Evolutionary conservation across 2,329 filamentous ascomycete species (phyloP).

Genomic region (Neopestalotiopsis rosae): DNA sequence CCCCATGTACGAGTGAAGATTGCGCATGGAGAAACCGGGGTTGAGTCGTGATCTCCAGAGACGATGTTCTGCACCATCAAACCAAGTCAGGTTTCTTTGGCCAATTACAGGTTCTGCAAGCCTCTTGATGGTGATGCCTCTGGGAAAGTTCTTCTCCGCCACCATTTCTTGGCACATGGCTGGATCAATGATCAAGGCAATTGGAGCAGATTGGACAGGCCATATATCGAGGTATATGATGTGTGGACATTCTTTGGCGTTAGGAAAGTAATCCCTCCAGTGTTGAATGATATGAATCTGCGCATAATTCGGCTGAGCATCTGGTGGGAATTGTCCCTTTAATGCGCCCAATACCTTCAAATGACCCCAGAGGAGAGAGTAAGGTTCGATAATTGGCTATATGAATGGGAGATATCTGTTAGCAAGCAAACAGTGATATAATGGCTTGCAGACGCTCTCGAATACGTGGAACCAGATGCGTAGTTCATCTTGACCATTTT

Average conservation of each 20-base stretch:
- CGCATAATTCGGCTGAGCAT: constrained; percentile 27
- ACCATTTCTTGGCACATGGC: constrained; percentile 39
- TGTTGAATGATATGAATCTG: constrained; percentile 24
- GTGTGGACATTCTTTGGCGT: constrained; percentile 28
- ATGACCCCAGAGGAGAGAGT: constrained; percentile 36
- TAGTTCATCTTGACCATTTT: too few species aligned
- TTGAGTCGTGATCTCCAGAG: constrained; percentile 38
- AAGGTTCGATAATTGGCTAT: constrained; percentile 27
- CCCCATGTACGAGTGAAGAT: constrained; percentile 37
- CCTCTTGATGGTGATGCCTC: constrained; percentile 27
- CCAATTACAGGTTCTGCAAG: constrained; percentile 33
- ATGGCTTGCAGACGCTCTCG: too few species aligned
- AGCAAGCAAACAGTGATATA: not conserved
- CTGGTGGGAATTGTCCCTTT: constrained; percentile 21
- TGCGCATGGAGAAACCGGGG: constrained; percentile 39
- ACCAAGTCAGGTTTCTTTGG: constrained; percentile 35
- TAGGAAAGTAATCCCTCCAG: constrained; percentile 28
- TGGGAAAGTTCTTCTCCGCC: constrained; percentile 36
- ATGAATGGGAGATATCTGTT: not conserved
- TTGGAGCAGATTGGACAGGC: constrained; percentile 35
- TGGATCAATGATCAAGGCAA: constrained; percentile 39
- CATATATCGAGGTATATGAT: constrained; percentile 40
- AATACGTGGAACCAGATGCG: too few species aligned
- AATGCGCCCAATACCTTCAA: constrained; percentile 27
- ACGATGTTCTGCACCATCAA: constrained; percentile 42